phyloP scores from a whole-genome alignment of 768 basidiomycete genomes.

The Russula virescens region DNA sequence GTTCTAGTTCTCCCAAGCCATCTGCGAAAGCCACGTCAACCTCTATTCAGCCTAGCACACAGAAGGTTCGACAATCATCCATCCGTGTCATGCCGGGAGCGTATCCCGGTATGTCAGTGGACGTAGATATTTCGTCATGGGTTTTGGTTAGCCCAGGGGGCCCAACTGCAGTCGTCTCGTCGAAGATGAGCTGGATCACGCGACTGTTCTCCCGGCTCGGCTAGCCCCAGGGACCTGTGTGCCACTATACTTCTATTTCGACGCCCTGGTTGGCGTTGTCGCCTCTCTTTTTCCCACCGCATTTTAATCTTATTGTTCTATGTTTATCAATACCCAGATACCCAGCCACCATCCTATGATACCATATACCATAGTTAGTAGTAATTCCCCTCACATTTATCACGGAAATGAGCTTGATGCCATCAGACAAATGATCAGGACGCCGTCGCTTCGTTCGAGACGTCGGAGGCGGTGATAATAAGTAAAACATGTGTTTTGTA shows the following conservation, averaged over 20 bases:
- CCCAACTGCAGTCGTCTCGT: background rate
- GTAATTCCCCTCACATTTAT: background rate
- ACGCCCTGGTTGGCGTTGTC: background rate
- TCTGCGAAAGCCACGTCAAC: background rate
- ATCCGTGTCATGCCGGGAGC: background rate
- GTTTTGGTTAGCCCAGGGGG: background rate
- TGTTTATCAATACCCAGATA: background rate
- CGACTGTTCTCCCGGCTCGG: background rate
- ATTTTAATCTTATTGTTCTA: background rate
- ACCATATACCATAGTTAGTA: too few relatives aligned
- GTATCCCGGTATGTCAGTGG: background rate
- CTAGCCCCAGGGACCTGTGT: background rate
- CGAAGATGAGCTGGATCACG: background rate
- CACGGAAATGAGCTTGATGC: too few relatives aligned
- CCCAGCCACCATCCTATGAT: background rate
- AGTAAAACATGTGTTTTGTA: background rate
- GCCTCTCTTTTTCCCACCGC: background rate
- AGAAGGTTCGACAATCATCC: background rate
- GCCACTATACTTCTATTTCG: background rate
- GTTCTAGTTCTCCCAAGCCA: background rate
- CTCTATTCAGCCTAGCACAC: background rate
- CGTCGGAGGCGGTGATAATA: background rate
- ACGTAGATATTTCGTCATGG: conserved; percentile 1
- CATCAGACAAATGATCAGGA: too few relatives aligned
- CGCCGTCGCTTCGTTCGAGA: background rate